Evolutionary conservation across 805 yeast genomes (phyloP), one percentile per base, ranked within the genome.

Genomic region (Yarrowia osloensis): DNA sequence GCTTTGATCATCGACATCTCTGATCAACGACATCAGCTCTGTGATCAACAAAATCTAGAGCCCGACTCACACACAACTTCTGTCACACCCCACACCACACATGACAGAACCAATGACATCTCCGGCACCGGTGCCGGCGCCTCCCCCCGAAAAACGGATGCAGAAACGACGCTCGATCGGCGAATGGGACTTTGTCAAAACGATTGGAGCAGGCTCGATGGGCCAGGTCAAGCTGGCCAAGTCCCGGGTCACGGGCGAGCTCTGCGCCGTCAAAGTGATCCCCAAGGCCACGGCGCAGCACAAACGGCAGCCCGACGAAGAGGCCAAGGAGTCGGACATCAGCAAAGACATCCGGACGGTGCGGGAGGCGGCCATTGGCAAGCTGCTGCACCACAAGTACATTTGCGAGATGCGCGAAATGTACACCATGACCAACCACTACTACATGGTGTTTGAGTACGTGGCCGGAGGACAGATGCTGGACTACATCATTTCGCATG

Each of bases 151-250:
- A 26, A 69, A 69, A 35, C 59, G 67, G 1, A 39, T 50, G 46
- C 70, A 70, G 50, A 78, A 92, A 76, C 85, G 98, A 70, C 89
- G 88, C 68, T 84, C 97, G 4, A 88, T 94, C 66, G 99, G 98
- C 15, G 97, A 95, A 71, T 94, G 99, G 99, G 96, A 91, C 72
- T 93, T 94, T 72, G 83, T 90, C 68, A 91, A 91, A 77, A 92
- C 97, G 2, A 90, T 95, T 54, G 99, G 99, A 49, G 97, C 98
- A 1, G 99, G 99, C 3, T 91, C 97, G 0, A 95, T 95, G 99
- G 99, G 99, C 68, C 96, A 94, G 77, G 99, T 95, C 61, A 95
- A 95, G 78, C 81, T 95, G 44, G 98, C 98, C 1, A 88, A 86
- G 73, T 97, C 93, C 79, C 85, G 89, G 71, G 77, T 86, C 39